Percentiles rank a stretch among this genome's conserved stretches.
phyloP scores from a whole-genome alignment of 805 yeast species.

The Teunomyces funiuensis region DNA sequence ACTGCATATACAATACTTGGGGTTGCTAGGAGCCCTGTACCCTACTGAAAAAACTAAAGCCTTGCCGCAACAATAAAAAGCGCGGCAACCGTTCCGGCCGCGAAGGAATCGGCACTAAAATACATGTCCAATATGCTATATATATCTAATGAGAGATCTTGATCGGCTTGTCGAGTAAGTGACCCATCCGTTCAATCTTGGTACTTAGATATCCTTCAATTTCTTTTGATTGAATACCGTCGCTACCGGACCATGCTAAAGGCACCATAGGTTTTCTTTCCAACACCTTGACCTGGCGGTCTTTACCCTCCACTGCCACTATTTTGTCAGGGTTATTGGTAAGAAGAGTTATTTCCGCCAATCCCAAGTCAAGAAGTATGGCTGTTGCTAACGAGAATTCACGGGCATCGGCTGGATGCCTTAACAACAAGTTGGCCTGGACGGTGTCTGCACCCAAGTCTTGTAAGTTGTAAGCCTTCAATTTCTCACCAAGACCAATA shows the following conservation, averaged over 20 bases:
- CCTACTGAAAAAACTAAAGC: too few relatives aligned
- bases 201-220: slow-evolving; percentile 92
- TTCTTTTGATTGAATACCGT: slow-evolving; percentile 80
- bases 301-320: slow-evolving; percentile 87
- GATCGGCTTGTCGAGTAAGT: slow-evolving; percentile 58
- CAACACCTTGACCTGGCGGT: slow-evolving; percentile 68
- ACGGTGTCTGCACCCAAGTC: slow-evolving; percentile 99
- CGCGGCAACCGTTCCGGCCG: too few relatives aligned
- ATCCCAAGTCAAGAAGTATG: slow-evolving; percentile 79
- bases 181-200: slow-evolving; percentile 97
- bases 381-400: slow-evolving; percentile 93
- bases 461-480: slow-evolving; percentile 94
- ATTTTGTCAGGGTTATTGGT: slow-evolving; percentile 98
- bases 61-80: too few relatives aligned
- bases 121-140: neutral
- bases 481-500: slow-evolving; percentile 95
- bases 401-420: slow-evolving; percentile 98
- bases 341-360: slow-evolving; percentile 66
- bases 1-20: too few relatives aligned
- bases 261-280: slow-evolving; percentile 98
- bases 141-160: slow-evolving; percentile 14
- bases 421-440: slow-evolving; percentile 84
- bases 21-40: too few relatives aligned
- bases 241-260: slow-evolving; percentile 66
- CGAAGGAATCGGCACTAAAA: neutral